Conservation (phyloP, 805 yeast genomes). For the Starmerella sp. region DNA sequence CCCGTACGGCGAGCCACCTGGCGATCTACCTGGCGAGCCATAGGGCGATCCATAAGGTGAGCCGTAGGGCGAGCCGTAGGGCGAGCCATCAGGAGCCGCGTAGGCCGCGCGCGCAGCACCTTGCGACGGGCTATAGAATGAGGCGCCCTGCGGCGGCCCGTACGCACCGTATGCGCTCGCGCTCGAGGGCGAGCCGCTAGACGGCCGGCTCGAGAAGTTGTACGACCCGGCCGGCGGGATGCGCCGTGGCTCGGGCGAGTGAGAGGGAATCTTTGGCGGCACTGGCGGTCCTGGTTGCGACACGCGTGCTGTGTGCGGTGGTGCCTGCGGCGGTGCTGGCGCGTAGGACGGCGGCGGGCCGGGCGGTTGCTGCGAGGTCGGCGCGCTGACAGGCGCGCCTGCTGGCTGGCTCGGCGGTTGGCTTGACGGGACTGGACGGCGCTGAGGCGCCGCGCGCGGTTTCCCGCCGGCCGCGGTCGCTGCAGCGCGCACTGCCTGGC, state of each 20-base stretch:
- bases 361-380: no score
- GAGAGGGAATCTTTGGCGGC: neutral
- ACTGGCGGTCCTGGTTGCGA: neutral
- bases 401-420: no score
- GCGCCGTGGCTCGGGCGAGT: neutral
- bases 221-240: neutral
- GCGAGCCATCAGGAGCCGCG: neutral
- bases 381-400: no score
- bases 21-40: neutral
- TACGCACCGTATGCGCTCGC: no score
- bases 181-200: neutral
- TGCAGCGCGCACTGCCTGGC: neutral
- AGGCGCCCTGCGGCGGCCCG: neutral
- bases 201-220: neutral
- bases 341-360: neutral
- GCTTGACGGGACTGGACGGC: neutral
- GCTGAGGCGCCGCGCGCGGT: neutral
- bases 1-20: neutral
- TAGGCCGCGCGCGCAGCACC: neutral
- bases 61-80: neutral
- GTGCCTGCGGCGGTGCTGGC: neutral
- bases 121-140: neutral
- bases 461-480: neutral
- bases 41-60: neutral
- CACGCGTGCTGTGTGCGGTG: neutral